A percentile compares a stretch with the other conserved stretches of the same genome.
phyloP scores from a whole-genome alignment of 139 green algal genomes.

The Micractinium sp. region DNA sequence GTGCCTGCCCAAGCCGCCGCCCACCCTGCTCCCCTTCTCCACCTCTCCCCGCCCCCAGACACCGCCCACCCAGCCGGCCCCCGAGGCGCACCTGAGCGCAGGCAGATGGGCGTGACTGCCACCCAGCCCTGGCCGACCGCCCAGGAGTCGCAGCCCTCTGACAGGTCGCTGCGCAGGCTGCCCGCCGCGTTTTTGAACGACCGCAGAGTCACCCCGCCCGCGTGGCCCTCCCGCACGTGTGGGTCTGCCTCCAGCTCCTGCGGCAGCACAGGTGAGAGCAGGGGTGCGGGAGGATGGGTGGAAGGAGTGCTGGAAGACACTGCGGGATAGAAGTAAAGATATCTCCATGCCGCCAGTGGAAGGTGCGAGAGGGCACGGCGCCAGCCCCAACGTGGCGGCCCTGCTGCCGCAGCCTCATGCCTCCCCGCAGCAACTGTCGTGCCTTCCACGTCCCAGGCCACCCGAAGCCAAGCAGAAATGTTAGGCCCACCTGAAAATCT shows the following conservation, averaged over 20 bases:
- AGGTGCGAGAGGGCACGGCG: background rate
- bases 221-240: slow-evolving; percentile 18
- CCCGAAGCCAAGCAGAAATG: too few species aligned
- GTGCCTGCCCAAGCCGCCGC: too few species aligned
- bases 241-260: slow-evolving; percentile 12
- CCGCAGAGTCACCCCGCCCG: slow-evolving; percentile 31
- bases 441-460: too few species aligned
- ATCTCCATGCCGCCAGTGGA: too few species aligned
- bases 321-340: background rate
- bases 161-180: slow-evolving; percentile 46
- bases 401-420: too few species aligned
- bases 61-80: too few species aligned
- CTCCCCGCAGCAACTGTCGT: too few species aligned
- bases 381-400: too few species aligned
- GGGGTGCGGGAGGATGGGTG: background rate
- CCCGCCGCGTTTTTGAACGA: slow-evolving; percentile 40
- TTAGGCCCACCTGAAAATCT: background rate
- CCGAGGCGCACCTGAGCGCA: slow-evolving; percentile 43
- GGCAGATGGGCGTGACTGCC: slow-evolving; percentile 63
- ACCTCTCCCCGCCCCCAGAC: too few species aligned
- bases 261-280: background rate
- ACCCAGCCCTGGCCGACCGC: slow-evolving; percentile 71
- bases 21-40: too few species aligned
- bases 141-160: slow-evolving; percentile 64
- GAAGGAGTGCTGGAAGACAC: background rate